These are phyloP conservation scores for Amanita fuliginea DNA, from an alignment of 768 basidiomycete genomes.

Conservation along the genomic window DNA sequence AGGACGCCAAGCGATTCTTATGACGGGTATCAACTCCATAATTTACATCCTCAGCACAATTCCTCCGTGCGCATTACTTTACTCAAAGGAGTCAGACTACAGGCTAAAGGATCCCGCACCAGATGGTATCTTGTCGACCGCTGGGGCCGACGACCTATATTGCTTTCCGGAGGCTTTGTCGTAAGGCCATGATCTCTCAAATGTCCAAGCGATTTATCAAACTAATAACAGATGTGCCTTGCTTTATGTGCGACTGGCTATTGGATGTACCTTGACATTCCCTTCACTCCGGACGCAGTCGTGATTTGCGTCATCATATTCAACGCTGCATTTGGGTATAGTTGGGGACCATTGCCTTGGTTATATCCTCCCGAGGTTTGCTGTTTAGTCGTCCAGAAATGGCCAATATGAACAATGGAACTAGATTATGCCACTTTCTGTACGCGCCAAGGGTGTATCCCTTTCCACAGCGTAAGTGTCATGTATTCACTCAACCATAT, in stretches of 20 bases:
- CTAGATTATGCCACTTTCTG: constrained; percentile 80
- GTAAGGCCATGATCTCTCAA: constrained; percentile 27
- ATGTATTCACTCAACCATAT: background rate
- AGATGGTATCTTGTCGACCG: constrained; percentile 94
- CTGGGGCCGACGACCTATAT: constrained; percentile 80
- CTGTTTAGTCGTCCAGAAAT: background rate
- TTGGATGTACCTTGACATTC: constrained; percentile 88
- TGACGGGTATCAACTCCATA: constrained; percentile 89
- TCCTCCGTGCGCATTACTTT: constrained; percentile 54
- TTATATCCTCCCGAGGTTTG: constrained; percentile 73
- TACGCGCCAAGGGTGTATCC: constrained; percentile 91
- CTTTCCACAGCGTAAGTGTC: constrained; percentile 61
- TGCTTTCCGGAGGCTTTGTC: constrained; percentile 78
- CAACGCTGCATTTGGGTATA: constrained; percentile 92
- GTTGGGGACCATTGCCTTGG: constrained; percentile 88
- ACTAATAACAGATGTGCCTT: constrained; percentile 56
- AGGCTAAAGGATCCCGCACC: constrained; percentile 6
- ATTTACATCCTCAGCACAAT: constrained; percentile 74
- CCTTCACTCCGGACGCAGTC: constrained; percentile 78
- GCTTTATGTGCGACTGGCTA: constrained; percentile 79
- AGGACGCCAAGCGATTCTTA: constrained; percentile 84
- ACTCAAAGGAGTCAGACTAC: background rate
- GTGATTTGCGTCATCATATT: constrained; percentile 84
- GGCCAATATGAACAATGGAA: background rate
- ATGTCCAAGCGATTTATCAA: background rate